Base-by-base conservation (phyloP, 352 stramenopile species). In the Globisporangium ultimum region DNA sequence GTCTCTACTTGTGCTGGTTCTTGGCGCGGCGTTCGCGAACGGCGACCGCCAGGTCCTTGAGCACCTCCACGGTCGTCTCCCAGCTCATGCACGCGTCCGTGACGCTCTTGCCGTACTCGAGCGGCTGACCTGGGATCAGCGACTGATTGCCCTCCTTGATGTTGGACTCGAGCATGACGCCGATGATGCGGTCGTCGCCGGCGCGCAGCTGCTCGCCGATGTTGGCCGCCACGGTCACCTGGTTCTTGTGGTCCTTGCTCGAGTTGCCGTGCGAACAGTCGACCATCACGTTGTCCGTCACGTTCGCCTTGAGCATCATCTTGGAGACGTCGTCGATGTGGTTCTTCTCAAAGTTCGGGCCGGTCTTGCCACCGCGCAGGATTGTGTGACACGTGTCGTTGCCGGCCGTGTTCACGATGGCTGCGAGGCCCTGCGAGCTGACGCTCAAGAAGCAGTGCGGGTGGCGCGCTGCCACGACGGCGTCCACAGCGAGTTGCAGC, bases 241-340 rank as follows among this genome's bases (percentile, higher is more conserved):
- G 88, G 68, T 96, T 96, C 60, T 84, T 87, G 76, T 91, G 80
- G 64, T 93, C 80, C 76, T 95, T 96, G 67, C 77, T 81, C 65
- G 84, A 93, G 79, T 96, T 96, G 61, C 88, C 87, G 68, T 96
- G 88, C 68, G 84, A 94, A 73, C 86, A 96, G 80, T 96, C 88
- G 32, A 96, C 72, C 88, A 96, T 96, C 48, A 96, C 64, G 63
- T 93, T 93, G 68, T 91, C 76, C 54, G 78, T 64, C 45, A 93
- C 47, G 38, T 91, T 90, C 17, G 85, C 71, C 76, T 94, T 95
- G 66, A 89, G 81, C 72, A 95, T 91, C 57, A 93, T 76, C 50
- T 65, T 70, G 42, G 82, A 89, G 13, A 79, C 80, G 50, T 83
- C 80, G 6, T 94, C 78, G n/a, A 96, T 85, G 71, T 95, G 74